These are phyloP conservation scores for Saccharomyces paradoxus DNA, from an alignment of 805 yeast species.

Conservation along the genomic window DNA sequence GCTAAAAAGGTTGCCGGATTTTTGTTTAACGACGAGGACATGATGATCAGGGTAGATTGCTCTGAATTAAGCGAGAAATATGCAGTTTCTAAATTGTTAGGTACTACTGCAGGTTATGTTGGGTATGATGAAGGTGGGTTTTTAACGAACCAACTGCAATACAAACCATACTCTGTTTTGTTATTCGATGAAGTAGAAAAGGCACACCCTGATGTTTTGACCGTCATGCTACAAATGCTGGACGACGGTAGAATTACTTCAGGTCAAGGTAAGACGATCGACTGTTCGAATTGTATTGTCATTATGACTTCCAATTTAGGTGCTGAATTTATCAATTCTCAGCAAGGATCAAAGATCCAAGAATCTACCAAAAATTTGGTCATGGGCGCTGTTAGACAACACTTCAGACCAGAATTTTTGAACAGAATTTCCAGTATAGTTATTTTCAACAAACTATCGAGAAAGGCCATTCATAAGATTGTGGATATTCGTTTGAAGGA, in stretches of 20 bases:
- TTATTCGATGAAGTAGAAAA: slow-evolving; percentile 96
- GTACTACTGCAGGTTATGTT: slow-evolving; percentile 95
- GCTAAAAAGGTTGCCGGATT: slow-evolving; percentile 96
- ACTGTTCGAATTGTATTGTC: slow-evolving; percentile 84
- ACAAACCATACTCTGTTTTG: slow-evolving; percentile 93
- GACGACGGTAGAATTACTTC: slow-evolving; percentile 97
- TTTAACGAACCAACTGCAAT: slow-evolving; percentile 80
- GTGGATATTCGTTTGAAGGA: slow-evolving; percentile 79
- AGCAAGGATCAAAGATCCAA: slow-evolving; percentile 55
- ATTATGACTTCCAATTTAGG: slow-evolving; percentile 98
- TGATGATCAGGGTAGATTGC: slow-evolving; percentile 96
- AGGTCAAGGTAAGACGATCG: slow-evolving; percentile 86
- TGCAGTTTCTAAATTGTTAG: slow-evolving; percentile 88
- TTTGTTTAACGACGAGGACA: slow-evolving; percentile 90
- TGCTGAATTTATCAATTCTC: slow-evolving; percentile 76
- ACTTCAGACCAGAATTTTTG: slow-evolving; percentile 94
- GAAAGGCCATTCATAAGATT: slow-evolving; percentile 85
- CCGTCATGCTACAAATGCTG: slow-evolving; percentile 80
- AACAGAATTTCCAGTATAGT: slow-evolving; percentile 92
- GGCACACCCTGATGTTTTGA: slow-evolving; percentile 96
- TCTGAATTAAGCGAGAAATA: slow-evolving; percentile 93
- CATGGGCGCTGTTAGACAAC: slow-evolving; percentile 73
- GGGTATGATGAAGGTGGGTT: slow-evolving; percentile 98
- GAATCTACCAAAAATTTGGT: slow-evolving; percentile 67
- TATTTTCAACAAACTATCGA: slow-evolving; percentile 85